Evolutionary conservation across 2,329 filamentous ascomycete genomes (phyloP), one percentile per base, ranked within the genome.

Genomic region (Ophioceras dolichostomum): DNA sequence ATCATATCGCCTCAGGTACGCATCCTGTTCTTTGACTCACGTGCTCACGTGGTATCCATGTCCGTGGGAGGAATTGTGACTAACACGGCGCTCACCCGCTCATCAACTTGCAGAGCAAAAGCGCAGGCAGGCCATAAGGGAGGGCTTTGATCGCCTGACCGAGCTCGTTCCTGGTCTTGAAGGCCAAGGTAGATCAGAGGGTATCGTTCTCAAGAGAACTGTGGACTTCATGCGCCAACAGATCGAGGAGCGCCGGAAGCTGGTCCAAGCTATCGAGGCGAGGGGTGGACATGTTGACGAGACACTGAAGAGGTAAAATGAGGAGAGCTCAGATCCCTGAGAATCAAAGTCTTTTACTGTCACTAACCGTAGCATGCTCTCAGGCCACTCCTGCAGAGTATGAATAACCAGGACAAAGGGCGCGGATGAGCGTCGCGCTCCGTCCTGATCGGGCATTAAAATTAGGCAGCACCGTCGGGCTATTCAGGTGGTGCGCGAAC

Each of bases 101-200:
- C 4, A 12, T n/a, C 5, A 22, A 5, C 24, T 13, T 26, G 9
- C 39, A 58, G 57, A 59, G 34, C 53, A 59, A 39, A 59, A 59
- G 34, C 49, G 57, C 3, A 51, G 57, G 4, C 46, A 50, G 33
- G 83, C 81, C 12, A 94, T 94, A 46, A 73, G 87, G 33, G 77
- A 84, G 41, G 84, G 83, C 39, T 94, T 93, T 55, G 85, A 94
- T 56, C 73, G 78, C 24, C 70, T 94, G 19, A 83, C 83, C 13
- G 73, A 79, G 37, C 68, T 93, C 22, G 84, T 94, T 1, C 87
- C 87, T 0, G 85, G 83, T 1, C 68, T 93, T 37, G 73, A 84
- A 49, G 87, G 87, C 1, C 82, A 88, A 51, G 87, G 83, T 1
- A 76, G 86, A 32, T 91, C 84, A 45, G 87, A 94, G 56, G 84